These are phyloP conservation scores for Linnemannia exigua DNA, from an alignment of 192 early-diverging fungal species.

Conservation along the genomic window DNA sequence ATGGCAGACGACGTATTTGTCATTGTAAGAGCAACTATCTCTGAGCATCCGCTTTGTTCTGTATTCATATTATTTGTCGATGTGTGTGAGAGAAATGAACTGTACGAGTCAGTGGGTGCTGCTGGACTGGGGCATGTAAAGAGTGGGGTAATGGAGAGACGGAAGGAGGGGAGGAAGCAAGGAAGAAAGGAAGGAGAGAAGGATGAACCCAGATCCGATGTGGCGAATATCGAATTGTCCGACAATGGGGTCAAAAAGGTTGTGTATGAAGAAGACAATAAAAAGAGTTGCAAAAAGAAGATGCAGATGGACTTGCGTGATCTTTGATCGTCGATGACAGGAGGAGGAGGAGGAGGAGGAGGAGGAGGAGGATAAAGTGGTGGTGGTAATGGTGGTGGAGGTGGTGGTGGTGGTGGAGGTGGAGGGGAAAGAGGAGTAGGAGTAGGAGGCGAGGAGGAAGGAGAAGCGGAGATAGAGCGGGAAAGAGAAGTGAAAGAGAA, in stretches of 20 bases:
- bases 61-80: not conserved
- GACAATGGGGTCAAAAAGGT: not conserved
- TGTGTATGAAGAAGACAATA: not conserved
- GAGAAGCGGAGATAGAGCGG: not conserved
- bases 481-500: not conserved
- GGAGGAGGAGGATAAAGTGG: no score
- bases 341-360: not conserved
- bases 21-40: not conserved
- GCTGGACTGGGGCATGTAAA: not conserved
- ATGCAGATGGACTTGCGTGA: constrained; percentile 22
- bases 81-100: not conserved
- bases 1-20: constrained; percentile 18
- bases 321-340: constrained; percentile 14
- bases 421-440: not conserved
- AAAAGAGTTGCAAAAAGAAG: not conserved
- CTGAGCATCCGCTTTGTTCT: not conserved
- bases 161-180: not conserved
- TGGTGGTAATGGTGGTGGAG: not conserved
- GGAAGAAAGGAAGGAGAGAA: not conserved
- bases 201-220: constrained; percentile 1
- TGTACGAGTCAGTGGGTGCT: not conserved
- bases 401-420: not conserved
- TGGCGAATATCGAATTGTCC: not conserved
- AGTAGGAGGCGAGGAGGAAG: not conserved
- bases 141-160: not conserved